Evolutionary conservation across 192 early-diverging fungal species (phyloP).

Genomic region (Funneliformis mosseae): DNA sequence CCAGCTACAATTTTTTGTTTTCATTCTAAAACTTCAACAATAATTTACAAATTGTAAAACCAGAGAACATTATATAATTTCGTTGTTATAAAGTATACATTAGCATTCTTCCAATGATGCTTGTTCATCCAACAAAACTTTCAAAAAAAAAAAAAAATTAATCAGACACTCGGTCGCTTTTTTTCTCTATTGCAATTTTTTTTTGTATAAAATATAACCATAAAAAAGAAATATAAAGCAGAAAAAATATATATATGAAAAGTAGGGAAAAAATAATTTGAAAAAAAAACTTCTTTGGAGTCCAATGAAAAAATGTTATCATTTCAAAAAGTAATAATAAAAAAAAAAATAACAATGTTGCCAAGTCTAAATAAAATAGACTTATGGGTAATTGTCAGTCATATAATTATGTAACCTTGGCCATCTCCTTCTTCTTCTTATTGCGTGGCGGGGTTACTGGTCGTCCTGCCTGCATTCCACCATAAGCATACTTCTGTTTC

Average conservation of each 20-base stretch:
- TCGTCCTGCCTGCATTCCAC: conserved; percentile 63
- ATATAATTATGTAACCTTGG: conserved; percentile 30
- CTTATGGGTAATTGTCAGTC: not conserved
- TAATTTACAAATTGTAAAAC: not conserved
- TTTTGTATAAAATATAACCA: not conserved
- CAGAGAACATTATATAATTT: not conserved
- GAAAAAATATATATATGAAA: conserved; percentile 9
- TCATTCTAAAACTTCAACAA: not conserved
- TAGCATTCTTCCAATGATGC: not conserved
- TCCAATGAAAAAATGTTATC: not conserved
- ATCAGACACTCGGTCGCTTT: not conserved
- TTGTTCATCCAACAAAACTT: not conserved
- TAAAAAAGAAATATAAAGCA: not conserved
- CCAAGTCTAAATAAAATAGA: not conserved
- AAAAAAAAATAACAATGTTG: not conserved
- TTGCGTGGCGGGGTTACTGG: conserved; percentile 77
- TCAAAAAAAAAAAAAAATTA: not conserved
- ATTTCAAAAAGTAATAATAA: not conserved
- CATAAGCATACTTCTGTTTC: conserved; percentile 81
- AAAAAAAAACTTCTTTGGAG: not conserved
- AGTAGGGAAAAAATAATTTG: not conserved
- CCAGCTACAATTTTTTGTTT: not conserved
- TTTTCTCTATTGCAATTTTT: not conserved
- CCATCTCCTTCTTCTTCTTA: conserved; percentile 60
- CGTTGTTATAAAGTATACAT: not conserved